phyloP scores from a whole-genome alignment of 192 early-diverging fungal genomes.

The Backusella westeae region DNA sequence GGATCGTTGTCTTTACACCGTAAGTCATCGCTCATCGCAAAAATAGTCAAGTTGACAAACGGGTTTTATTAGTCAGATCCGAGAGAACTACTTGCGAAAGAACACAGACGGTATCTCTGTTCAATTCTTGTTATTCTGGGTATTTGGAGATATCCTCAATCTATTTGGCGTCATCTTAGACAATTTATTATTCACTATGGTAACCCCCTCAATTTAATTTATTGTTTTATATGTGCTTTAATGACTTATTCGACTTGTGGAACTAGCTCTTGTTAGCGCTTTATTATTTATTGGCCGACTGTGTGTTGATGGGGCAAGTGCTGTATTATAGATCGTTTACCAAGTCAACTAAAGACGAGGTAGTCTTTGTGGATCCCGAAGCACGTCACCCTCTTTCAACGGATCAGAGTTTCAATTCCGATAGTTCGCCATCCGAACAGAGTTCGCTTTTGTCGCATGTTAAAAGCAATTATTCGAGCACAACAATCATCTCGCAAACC shows the following conservation, averaged over 20 bases:
- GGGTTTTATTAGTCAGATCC: conserved; percentile 55
- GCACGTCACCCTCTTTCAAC: neutral
- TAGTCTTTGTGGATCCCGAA: neutral
- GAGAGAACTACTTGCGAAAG: conserved; percentile 71
- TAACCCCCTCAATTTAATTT: conserved; percentile 38
- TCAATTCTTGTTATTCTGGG: conserved; percentile 69
- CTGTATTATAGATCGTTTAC: conserved; percentile 49
- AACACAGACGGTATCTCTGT: conserved; percentile 78
- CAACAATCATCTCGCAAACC: neutral
- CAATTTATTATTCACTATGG: conserved; percentile 63
- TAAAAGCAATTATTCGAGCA: neutral
- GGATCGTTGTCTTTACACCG: conserved; percentile 85
- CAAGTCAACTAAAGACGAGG: neutral
- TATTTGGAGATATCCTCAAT: conserved; percentile 77
- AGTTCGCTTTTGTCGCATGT: neutral
- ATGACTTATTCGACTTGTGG: neutral
- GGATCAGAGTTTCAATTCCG: neutral
- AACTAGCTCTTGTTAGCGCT: conserved; percentile 48
- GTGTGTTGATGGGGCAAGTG: conserved; percentile 60
- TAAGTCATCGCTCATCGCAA: conserved; percentile 33
- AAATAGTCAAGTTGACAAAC: neutral
- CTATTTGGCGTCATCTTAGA: conserved; percentile 68
- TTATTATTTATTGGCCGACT: conserved; percentile 74
- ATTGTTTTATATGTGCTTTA: neutral
- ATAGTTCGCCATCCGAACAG: neutral